Conservation (phyloP, 192 early-diverging fungal genomes). For the Backusella parvicylindrica region DNA sequence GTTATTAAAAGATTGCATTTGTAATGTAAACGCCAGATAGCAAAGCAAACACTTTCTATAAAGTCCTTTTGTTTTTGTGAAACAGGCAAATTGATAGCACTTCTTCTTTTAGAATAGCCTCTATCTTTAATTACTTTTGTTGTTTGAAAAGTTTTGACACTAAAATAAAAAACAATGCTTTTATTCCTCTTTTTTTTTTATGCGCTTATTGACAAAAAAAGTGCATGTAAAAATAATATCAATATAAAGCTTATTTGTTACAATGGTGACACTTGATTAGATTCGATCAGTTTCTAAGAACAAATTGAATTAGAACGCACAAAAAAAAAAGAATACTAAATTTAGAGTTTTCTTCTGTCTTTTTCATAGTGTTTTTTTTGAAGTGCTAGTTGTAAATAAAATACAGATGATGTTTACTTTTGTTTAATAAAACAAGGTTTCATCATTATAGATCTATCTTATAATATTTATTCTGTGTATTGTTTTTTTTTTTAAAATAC, state of each 20-base stretch:
- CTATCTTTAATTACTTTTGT: not conserved
- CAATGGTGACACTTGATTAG: not conserved
- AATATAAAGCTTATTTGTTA: not conserved
- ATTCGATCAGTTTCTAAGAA: not conserved
- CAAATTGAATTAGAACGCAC: not conserved
- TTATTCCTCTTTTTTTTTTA: not conserved
- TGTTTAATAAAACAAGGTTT: not conserved
- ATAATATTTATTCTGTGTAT: not conserved
- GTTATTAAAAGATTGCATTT: not conserved
- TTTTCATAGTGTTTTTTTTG: too few species aligned
- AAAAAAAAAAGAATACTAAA: not conserved
- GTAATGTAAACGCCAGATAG: not conserved
- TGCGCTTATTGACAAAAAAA: too few species aligned
- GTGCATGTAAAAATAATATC: not conserved
- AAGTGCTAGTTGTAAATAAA: not conserved
- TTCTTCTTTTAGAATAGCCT: not conserved
- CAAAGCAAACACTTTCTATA: not conserved
- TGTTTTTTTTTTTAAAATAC: not conserved
- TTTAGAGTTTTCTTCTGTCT: too few species aligned
- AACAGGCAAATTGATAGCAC: not conserved
- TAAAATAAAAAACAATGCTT: not conserved
- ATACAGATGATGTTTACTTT: not conserved
- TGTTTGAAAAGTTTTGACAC: not conserved
- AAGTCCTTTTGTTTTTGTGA: not conserved
- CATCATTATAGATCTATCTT: not conserved